Base-by-base conservation (phyloP, 306 rosid genomes). In the Clitoria ternatea region DNA sequence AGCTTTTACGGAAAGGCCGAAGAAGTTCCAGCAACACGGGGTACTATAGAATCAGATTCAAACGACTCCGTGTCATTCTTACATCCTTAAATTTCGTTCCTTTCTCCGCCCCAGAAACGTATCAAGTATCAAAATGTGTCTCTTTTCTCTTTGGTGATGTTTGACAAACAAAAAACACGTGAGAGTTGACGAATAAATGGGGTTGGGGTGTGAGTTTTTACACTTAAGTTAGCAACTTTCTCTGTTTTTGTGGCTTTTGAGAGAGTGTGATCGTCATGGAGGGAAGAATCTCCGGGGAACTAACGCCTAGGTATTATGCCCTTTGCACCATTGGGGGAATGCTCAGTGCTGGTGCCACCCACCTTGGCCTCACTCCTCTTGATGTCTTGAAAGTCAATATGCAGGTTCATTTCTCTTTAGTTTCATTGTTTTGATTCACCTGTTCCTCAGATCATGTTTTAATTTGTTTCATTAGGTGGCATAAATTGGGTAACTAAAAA, bases 281-380 rank as follows among this genome's bases (percentile, higher is more conserved):
- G 23, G 73, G 84, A 75, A 66, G 79, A 75, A 32, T 54, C 37
- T 36, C 49, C 7, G 82, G 76, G 55, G 81, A 83, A 47, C 61
- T 79, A 27, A 76, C 65, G 13, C 73, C 89, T 2, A 80, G 82
- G 74, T 85, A 85, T 72, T 85, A 72, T 19, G 89, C 80, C 40
- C 70, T 81, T 66, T 85, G 89, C 35, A 77, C 79, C 56, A 66
- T 82, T 35, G 89, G 84, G 50, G 89, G 89, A 76, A 85, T 81
- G 89, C 79, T 85, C 70, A 85, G 89, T 76, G 86, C 89, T 47
- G 89, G 86, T 43, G 82, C 89, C 37, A 85, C 89, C 66, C 89
- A 85, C 68, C 67, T 85, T 26, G 86, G 76, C 15, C 73, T 20
- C 27, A 85, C 89, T 76, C 89, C 89, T 40, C 69, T 85, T 61